phyloP scores from a whole-genome alignment of 2,329 filamentous ascomycete genomes.

The Coleophoma cylindrospora region DNA sequence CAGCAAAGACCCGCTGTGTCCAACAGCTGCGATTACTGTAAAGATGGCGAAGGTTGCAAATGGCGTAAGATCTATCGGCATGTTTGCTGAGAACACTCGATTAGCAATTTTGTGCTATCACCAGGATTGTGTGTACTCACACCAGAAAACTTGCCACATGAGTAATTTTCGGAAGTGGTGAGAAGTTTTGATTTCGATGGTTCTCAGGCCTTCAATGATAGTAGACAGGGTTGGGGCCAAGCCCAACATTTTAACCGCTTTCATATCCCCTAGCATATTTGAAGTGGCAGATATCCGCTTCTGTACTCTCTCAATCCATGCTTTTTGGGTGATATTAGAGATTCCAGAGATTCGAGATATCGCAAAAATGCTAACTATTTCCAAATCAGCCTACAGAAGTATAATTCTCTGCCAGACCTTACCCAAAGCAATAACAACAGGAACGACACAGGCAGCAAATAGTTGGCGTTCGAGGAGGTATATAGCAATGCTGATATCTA shows the following conservation, averaged over 20 bases:
- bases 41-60: constrained; percentile 23
- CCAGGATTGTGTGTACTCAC: constrained; percentile 1
- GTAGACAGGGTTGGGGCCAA: constrained; percentile 25
- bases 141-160: not conserved
- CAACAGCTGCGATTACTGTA: constrained; percentile 21
- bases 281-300: constrained; percentile 5
- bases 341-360: not conserved
- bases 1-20: constrained; percentile 13
- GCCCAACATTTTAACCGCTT: constrained; percentile 19
- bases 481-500: constrained; percentile 3
- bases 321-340: constrained; percentile 1
- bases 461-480: constrained; percentile 4
- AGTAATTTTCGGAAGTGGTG: not conserved
- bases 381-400: not conserved
- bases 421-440: constrained; percentile 1
- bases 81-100: constrained; percentile 4
- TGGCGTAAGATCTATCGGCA: not conserved
- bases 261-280: constrained; percentile 14
- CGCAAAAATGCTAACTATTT: too few relatives aligned
- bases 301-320: constrained; percentile 5
- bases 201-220: constrained; percentile 19
- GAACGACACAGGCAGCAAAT: not conserved
- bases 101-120: not conserved
- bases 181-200: not conserved
- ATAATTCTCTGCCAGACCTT: not conserved